Evolutionary conservation across 2,329 filamentous ascomycete genomes (phyloP), one percentile per base, ranked within the genome.

Genomic region (Macrophomina phaseolina): DNA sequence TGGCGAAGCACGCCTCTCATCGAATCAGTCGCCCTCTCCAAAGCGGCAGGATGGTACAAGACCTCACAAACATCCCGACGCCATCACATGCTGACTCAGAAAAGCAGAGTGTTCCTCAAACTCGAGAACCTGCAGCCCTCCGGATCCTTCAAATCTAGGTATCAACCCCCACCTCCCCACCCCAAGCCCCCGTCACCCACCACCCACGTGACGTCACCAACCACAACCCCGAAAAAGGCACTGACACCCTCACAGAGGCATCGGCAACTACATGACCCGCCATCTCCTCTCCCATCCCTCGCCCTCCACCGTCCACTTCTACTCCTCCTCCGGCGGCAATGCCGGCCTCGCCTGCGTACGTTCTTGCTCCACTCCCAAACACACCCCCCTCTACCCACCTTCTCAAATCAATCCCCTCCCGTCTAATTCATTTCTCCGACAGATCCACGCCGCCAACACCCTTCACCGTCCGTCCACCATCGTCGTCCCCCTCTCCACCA

Each of bases 51-150:
- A 78, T 94, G 91, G 90, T 91, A 80, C 75, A 84, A 77, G 7
- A n/a, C 11, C 32, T 32, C 8, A 4, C 6, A 36, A 16, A 40
- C 3, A 38, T 11, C 38, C 11, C 23, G 23, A 32, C 52, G 3
- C 7, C 45, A 1, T 23, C 4, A 28, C 7, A 7, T 2, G 16
- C 56, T 61, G 14, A 61, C 14, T 14, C 42, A 2, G 30, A 18
- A 28, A 36, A 84, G 91, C 82, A 89, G 91, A 81, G 87, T 96
- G 77, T 92, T 91, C 77, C 88, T 96, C 73, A 96, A 96, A 78
- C 87, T 95, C 69, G 92, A 96, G 73, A 92, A 91, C 75, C 86
- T 93, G 65, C 93, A 97, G 75, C 93, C 92, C 4, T 91, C 90
- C 23, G 91, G 91, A 69, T 94, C 91, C 45, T 97, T 96, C 87